Conservation (phyloP, 176 grass and related monocot species). For the Otatea glauca region DNA sequence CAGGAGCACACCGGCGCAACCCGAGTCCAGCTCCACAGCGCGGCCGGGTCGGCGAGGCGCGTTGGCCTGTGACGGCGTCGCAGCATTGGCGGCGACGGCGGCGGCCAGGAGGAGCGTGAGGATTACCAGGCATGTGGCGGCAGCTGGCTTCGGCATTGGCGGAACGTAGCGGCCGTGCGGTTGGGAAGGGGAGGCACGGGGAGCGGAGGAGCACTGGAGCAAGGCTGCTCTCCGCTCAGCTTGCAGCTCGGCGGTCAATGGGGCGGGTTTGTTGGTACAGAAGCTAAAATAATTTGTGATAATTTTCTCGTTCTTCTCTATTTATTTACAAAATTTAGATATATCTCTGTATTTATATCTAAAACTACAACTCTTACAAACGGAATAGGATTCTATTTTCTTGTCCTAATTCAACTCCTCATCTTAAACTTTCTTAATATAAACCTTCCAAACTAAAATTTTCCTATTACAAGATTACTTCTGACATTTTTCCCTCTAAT, state of each 20-base stretch:
- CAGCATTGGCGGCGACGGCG: conserved; percentile 18
- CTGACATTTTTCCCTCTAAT: too few relatives aligned
- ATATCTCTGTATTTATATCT: too few relatives aligned
- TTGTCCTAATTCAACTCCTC: too few relatives aligned
- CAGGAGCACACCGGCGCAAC: conserved; percentile 51
- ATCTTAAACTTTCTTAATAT: too few relatives aligned
- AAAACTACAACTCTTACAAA: too few relatives aligned
- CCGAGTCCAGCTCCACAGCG: conserved; percentile 54
- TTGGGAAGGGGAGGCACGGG: background rate
- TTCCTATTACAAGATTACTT: too few relatives aligned
- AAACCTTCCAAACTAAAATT: too few relatives aligned
- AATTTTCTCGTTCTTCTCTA: too few relatives aligned
- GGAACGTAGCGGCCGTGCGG: background rate
- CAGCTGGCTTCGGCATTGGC: conserved; percentile 41
- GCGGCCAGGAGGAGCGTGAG: background rate
- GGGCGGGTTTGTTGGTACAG: too few relatives aligned
- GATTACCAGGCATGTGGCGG: background rate
- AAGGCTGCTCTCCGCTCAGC: background rate
- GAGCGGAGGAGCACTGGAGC: background rate
- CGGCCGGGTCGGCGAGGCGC: conserved; percentile 38
- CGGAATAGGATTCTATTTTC: too few relatives aligned
- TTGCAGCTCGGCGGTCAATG: background rate
- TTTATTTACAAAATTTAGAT: too few relatives aligned
- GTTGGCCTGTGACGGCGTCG: conserved; percentile 35
- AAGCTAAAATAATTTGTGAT: too few relatives aligned